phyloP scores from a whole-genome alignment of 345 rosid genomes.

The Gossypium herbaceum region DNA sequence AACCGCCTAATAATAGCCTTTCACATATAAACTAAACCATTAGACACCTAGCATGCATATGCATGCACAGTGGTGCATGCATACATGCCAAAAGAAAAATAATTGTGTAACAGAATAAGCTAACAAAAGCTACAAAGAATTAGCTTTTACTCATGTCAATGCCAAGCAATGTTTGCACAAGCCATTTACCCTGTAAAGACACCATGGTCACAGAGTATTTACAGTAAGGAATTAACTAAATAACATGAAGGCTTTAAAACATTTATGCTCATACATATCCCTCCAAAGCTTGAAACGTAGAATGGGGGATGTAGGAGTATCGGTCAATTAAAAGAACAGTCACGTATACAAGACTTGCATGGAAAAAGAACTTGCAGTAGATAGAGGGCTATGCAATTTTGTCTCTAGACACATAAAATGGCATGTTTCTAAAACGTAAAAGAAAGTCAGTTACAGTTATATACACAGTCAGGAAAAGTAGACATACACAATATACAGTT shows the following conservation, averaged over 20 bases:
- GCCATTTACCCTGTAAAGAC: background rate
- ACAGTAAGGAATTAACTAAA: background rate
- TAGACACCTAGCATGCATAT: background rate
- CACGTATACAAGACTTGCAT: background rate
- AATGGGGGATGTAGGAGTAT: background rate
- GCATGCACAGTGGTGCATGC: conserved; percentile 1
- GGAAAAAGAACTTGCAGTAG: background rate
- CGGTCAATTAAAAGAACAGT: background rate
- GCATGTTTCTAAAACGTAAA: background rate
- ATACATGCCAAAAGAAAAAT: background rate
- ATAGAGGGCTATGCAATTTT: background rate
- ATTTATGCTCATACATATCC: background rate
- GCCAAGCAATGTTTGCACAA: background rate
- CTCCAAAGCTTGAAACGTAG: background rate
- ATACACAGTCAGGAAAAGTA: background rate
- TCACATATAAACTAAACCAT: background rate
- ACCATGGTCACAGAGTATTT: background rate
- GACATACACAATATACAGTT: background rate
- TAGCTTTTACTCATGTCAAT: background rate
- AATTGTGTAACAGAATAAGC: background rate
- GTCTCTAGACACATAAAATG: background rate
- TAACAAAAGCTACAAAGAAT: background rate
- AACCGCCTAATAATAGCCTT: conserved; percentile 8
- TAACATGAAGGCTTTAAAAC: background rate
- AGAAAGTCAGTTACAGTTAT: background rate